phyloP scores from a whole-genome alignment of 1,284 basidiomycete genomes.

The Cryptococcus wingfieldii region DNA sequence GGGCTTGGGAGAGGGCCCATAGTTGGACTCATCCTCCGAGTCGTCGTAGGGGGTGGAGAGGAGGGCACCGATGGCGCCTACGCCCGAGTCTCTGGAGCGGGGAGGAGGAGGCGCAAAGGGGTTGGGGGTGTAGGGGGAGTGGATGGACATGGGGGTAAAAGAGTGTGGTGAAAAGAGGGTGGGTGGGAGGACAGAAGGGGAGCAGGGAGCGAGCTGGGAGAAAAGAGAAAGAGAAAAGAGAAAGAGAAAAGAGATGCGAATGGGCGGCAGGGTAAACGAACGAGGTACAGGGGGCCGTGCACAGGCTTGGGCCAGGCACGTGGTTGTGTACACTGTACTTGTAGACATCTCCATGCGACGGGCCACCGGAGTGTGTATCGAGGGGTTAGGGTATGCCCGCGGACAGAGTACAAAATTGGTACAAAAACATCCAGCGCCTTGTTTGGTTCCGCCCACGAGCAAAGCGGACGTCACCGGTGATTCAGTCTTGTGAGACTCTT shows the following conservation, averaged over 20 bases:
- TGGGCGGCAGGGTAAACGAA: not conserved
- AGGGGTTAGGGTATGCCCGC: no score
- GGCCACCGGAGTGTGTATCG: no score
- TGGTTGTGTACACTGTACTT: no score
- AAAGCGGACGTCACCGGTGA: no score
- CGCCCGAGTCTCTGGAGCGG: slow-evolving; percentile 10
- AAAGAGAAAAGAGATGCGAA: slow-evolving; percentile 1
- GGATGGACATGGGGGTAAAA: not conserved
- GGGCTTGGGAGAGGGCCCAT: not conserved
- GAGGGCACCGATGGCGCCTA: slow-evolving; percentile 24
- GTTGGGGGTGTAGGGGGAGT: slow-evolving; percentile 1
- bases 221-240: not conserved
- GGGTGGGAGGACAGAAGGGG: not conserved
- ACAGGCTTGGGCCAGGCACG: not conserved
- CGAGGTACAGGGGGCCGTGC: not conserved
- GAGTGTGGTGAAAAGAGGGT: slow-evolving; percentile 4
- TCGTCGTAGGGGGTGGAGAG: slow-evolving; percentile 21
- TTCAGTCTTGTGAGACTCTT: no score
- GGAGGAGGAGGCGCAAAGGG: slow-evolving; percentile 2
- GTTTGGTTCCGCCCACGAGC: no score
- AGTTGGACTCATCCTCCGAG: slow-evolving; percentile 13
- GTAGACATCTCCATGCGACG: no score
- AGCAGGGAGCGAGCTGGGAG: not conserved
- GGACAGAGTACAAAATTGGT: no score
- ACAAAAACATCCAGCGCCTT: no score